phyloP scores from a whole-genome alignment of 2,329 filamentous ascomycete genomes.

The Orbilia javanica region DNA sequence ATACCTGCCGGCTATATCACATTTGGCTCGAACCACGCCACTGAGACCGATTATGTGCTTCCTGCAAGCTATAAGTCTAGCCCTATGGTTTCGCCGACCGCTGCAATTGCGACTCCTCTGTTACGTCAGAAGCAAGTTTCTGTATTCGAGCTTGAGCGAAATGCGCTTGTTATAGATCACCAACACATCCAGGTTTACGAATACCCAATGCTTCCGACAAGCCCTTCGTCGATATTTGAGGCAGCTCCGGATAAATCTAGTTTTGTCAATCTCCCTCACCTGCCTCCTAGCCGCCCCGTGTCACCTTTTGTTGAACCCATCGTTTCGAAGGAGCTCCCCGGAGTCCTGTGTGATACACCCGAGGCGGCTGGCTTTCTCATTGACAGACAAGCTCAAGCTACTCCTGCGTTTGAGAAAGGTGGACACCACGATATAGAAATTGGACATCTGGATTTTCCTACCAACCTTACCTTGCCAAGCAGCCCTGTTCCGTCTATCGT shows the following conservation, averaged over 20 bases:
- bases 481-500: conserved; percentile 17
- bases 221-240: conserved; percentile 18
- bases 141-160: neutral
- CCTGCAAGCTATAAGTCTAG: conserved; percentile 23
- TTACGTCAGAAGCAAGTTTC: neutral
- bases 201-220: conserved; percentile 38
- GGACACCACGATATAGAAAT: neutral
- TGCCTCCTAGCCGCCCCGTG: conserved; percentile 21
- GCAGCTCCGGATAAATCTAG: neutral
- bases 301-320: conserved; percentile 7
- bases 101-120: neutral
- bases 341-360: neutral
- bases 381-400: neutral
- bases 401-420: neutral
- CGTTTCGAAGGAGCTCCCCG: neutral
- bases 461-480: neutral
- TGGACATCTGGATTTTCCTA: neutral
- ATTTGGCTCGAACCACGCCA: neutral
- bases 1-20: neutral
- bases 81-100: neutral
- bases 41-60: neutral
- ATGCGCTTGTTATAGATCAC: neutral
- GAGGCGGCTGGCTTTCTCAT: neutral
- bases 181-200: neutral
- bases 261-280: neutral